Evolutionary conservation across 73 alveolate genomes (phyloP).

Genomic region (Paramecium pentaurelia): DNA sequence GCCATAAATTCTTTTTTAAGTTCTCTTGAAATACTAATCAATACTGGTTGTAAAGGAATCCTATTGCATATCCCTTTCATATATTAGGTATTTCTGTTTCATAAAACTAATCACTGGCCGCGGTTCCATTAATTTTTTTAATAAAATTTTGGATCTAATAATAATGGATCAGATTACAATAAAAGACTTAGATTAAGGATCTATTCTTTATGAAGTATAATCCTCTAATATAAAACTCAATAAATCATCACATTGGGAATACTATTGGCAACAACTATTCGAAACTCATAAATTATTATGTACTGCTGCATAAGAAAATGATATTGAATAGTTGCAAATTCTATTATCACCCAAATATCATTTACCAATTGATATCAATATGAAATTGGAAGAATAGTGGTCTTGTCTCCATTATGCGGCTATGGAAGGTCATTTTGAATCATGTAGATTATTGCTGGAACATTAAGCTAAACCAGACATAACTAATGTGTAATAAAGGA

Average conservation of each 20-base stretch:
- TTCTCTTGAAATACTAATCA: neutral
- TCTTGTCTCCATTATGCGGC: neutral
- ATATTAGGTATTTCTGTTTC: neutral
- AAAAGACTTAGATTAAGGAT: neutral
- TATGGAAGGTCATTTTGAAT: neutral
- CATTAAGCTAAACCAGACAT: conserved; percentile 11
- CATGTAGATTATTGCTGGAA: neutral
- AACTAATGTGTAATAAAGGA: conserved; percentile 39
- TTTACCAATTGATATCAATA: conserved; percentile 17
- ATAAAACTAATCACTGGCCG: neutral
- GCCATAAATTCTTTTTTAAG: neutral
- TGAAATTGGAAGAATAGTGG: conserved; percentile 49
- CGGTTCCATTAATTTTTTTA: neutral
- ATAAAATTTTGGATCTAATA: neutral
- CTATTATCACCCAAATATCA: neutral
- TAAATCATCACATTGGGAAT: neutral
- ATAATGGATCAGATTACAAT: neutral
- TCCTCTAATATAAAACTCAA: neutral
- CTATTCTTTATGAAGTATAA: neutral
- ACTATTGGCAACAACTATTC: neutral
- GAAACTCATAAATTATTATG: neutral
- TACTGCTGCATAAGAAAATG: conserved; percentile 3
- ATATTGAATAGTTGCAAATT: neutral
- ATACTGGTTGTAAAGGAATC: neutral
- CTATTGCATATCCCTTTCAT: neutral